phyloP scores from a whole-genome alignment of 108 stramenopile species.

The Cafeteria roenbergensis region DNA sequence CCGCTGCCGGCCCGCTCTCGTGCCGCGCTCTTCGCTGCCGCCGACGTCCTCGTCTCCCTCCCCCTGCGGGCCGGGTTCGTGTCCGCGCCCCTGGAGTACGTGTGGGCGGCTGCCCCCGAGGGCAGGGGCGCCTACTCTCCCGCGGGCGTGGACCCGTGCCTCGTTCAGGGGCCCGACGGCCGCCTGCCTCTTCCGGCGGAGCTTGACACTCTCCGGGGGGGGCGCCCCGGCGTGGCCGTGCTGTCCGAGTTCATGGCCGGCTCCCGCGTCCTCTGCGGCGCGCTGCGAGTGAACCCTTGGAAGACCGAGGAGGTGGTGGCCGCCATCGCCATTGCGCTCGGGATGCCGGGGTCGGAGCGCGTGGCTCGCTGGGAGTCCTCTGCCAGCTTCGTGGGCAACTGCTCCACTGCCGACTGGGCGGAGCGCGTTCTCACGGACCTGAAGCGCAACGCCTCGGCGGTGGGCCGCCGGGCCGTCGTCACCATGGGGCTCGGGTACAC shows the following conservation, averaged over 20 bases:
- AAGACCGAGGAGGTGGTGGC: constrained; percentile 25
- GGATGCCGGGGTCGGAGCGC: constrained; percentile 11
- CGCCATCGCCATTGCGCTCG: constrained; percentile 22
- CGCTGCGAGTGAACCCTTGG: constrained; percentile 53
- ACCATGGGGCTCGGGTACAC: constrained; percentile 72
- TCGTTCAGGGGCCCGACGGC: too few species aligned
- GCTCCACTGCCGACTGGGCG: constrained; percentile 12
- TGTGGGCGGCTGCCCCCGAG: background rate
- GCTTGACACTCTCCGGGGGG: background rate
- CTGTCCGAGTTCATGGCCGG: constrained; percentile 55
- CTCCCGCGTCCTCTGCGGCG: constrained; percentile 87
- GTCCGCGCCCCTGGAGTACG: background rate
- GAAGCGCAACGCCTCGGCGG: constrained; percentile 1
- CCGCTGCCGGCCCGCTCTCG: too few species aligned
- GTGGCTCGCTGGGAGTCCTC: constrained; percentile 5
- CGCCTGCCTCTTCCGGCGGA: too few species aligned
- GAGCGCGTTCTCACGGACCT: constrained; percentile 22
- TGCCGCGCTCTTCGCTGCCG: background rate
- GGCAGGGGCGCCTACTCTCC: background rate
- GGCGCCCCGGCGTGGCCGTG: constrained; percentile 28
- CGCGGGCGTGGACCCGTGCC: background rate
- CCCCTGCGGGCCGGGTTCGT: constrained; percentile 1
- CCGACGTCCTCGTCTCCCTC: background rate
- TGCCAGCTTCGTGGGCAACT: background rate
- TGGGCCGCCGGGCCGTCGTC: background rate